Evolutionary conservation across 345 rosid genomes (phyloP), one percentile per base, ranked within the genome.

Genomic region (Brassica cretica): DNA sequence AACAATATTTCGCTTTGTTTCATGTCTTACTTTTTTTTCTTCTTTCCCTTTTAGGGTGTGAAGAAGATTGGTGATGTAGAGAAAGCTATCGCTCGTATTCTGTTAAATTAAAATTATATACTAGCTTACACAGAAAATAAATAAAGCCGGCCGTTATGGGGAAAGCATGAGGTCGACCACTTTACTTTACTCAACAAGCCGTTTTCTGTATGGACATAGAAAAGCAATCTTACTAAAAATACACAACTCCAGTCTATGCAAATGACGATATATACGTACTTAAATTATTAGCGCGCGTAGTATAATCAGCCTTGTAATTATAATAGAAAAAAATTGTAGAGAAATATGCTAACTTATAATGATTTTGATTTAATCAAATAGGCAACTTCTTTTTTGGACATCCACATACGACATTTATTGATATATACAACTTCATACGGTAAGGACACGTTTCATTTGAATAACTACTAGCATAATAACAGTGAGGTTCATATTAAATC

Each of bases 71-170:
- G 76, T 55, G 56, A 65, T 70, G 76, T 32, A 70, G 37, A 75
- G 44, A 41, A 70, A 74, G 67, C 72, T 29, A 39, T 56, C 73
- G 11, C 79, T 69, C 62, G 53, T 70, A 70, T 75, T 64, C 68
- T 71, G 68, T 74, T 70, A 75, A 27, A 64, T 64, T 44, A 27
- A 51, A 68, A 73, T 35, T 3, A 12, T 12, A 51, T 46, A 68
- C 5, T 51, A 51, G 60, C n/a, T 44, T 67, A 5, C 14, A 18
- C 30, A 37, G 4, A 44, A 18, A 24, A 6, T 12, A 56, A 44
- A 51, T 80, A 80, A 80, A 75, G 83, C 76, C 79, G 76, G 79
- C 41, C 82, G 82, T 80, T 80, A 80, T 41, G 82, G 76, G 21
- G 68, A 80, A 80, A 75, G 82, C 82, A 75, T 73, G 72, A 64